Conservation (phyloP, 208 protist species). For the Acanthamoeba divionensis region DNA sequence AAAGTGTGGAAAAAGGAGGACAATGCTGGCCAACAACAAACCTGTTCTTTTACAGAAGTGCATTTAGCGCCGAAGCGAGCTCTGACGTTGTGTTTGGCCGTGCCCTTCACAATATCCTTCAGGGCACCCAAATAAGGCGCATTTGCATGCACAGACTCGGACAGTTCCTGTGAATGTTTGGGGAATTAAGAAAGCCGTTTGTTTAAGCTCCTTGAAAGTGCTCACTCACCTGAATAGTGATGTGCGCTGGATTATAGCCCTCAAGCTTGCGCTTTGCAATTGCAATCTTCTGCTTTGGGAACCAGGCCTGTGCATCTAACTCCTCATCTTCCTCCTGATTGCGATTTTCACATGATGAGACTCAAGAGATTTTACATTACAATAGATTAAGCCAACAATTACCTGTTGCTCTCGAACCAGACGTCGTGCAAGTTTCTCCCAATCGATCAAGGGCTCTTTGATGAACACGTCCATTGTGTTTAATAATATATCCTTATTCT, state of each 20-base stretch:
- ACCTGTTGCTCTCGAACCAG: slow-evolving; percentile 60
- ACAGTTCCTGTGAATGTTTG: slow-evolving; percentile 46
- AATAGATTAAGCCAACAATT: background rate
- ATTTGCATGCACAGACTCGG: slow-evolving; percentile 58
- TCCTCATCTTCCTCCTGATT: slow-evolving; percentile 49
- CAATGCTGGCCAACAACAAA: background rate
- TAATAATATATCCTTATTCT: slow-evolving; percentile 78
- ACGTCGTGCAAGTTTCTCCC: slow-evolving; percentile 64
- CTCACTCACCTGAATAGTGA: slow-evolving; percentile 52
- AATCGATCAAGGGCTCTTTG: slow-evolving; percentile 86
- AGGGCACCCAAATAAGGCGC: slow-evolving; percentile 20
- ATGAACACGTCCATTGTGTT: slow-evolving; percentile 88
- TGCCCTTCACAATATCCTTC: slow-evolving; percentile 62
- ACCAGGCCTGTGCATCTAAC: slow-evolving; percentile 59
- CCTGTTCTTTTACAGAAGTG: slow-evolving; percentile 32
- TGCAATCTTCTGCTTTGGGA: slow-evolving; percentile 76
- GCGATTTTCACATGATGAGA: background rate
- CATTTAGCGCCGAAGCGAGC: slow-evolving; percentile 50
- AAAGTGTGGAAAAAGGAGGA: background rate
- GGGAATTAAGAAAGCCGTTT: background rate
- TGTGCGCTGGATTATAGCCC: slow-evolving; percentile 64
- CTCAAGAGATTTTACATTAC: background rate
- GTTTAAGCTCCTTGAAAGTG: background rate
- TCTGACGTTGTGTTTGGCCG: slow-evolving; percentile 60
- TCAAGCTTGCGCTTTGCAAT: slow-evolving; percentile 75